Conservation (phyloP, 2,329 filamentous ascomycete species). For the Claviceps arundinis region DNA sequence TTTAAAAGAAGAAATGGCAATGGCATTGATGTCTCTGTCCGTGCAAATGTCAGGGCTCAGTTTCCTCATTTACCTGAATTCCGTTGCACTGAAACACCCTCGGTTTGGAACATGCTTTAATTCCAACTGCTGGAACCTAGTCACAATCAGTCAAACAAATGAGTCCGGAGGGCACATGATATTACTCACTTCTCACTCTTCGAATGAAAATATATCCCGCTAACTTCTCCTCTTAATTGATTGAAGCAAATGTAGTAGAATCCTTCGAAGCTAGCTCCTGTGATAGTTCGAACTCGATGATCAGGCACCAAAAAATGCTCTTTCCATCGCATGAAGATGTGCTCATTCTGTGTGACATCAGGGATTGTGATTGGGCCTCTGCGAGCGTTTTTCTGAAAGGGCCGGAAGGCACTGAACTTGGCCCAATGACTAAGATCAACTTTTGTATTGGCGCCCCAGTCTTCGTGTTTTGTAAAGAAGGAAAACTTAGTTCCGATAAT, state of each 20-base stretch:
- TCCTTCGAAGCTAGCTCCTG: slow-evolving; percentile 90
- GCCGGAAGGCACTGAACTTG: slow-evolving; percentile 76
- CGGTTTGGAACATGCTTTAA: slow-evolving; percentile 75
- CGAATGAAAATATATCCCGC: slow-evolving; percentile 93
- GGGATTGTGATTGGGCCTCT: slow-evolving; percentile 44
- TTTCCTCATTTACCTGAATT: slow-evolving; percentile 45
- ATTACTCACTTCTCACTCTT: slow-evolving; percentile 85
- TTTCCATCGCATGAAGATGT: slow-evolving; percentile 99
- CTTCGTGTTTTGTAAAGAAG: slow-evolving; percentile 80
- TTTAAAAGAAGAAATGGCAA: neutral
- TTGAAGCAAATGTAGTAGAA: slow-evolving; percentile 99
- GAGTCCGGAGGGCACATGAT: neutral
- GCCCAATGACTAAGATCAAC: slow-evolving; percentile 89
- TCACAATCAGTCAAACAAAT: neutral
- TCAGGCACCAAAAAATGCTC: slow-evolving; percentile 95
- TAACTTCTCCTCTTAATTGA: slow-evolving; percentile 72
- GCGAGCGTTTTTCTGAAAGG: slow-evolving; percentile 47
- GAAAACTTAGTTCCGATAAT: slow-evolving; percentile 91
- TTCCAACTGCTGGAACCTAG: slow-evolving; percentile 82
- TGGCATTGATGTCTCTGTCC: neutral
- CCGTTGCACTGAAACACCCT: slow-evolving; percentile 74
- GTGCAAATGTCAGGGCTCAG: neutral
- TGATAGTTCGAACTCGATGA: slow-evolving; percentile 80
- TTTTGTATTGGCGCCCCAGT: slow-evolving; percentile 86
- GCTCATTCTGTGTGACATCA: slow-evolving; percentile 67